phyloP scores from a whole-genome alignment of 805 yeast species.

The Nakazawaea ishiwadae region DNA sequence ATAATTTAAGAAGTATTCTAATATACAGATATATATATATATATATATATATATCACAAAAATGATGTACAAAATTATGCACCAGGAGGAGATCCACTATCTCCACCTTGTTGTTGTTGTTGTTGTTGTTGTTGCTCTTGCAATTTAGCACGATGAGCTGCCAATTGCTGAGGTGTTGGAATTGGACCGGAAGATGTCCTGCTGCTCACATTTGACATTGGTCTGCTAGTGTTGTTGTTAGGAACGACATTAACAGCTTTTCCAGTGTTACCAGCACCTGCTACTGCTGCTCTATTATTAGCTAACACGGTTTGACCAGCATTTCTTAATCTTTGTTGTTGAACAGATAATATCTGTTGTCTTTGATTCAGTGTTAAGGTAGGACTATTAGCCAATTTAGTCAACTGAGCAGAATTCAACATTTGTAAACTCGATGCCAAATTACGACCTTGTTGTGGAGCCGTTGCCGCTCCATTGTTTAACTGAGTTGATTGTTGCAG shows the following conservation, averaged over 20 bases:
- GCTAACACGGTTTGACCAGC: constrained; percentile 10
- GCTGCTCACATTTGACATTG: constrained; percentile 6
- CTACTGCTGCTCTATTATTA: background rate
- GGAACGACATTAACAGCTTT: constrained; percentile 19
- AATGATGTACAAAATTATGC: too few relatives aligned
- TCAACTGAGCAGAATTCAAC: constrained; percentile 20
- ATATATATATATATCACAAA: background rate
- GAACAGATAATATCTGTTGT: constrained; percentile 36
- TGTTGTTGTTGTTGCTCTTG: constrained; percentile 27
- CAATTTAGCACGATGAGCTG: constrained; percentile 19
- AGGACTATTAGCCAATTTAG: constrained; percentile 27
- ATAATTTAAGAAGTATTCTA: background rate
- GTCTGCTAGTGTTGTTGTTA: constrained; percentile 8
- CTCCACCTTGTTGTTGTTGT: constrained; percentile 17
- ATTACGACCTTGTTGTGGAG: constrained; percentile 8
- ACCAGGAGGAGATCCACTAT: too few relatives aligned
- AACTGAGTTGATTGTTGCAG: constrained; percentile 3
- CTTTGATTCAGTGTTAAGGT: constrained; percentile 40
- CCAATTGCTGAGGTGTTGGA: constrained; percentile 24
- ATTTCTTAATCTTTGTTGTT: constrained; percentile 18
- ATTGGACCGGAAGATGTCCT: constrained; percentile 19
- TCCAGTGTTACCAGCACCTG: background rate
- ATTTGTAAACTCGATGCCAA: constrained; percentile 11
- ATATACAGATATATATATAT: too few relatives aligned
- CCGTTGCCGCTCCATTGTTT: background rate